These are phyloP conservation scores for Vaccinium darrowii DNA, from an alignment of 148 eudicot genomes.

Conservation along the genomic window DNA sequence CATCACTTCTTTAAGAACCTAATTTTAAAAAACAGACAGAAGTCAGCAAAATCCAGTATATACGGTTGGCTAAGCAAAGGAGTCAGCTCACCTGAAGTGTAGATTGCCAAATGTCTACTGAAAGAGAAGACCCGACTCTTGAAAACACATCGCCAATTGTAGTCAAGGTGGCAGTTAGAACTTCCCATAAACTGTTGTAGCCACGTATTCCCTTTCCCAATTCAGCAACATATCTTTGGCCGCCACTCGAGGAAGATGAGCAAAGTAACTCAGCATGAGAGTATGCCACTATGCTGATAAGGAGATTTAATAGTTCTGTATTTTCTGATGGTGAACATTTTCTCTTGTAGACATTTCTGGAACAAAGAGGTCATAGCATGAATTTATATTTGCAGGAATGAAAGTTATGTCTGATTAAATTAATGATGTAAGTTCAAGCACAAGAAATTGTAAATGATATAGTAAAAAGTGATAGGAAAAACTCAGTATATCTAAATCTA, in stretches of 20 bases:
- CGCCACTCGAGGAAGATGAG: slow-evolving; percentile 33
- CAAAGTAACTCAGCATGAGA: slow-evolving; percentile 49
- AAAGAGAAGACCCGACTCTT: slow-evolving; percentile 64
- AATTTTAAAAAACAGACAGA: slow-evolving; percentile 23
- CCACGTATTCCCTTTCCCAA: slow-evolving; percentile 28
- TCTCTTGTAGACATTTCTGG: slow-evolving; percentile 56
- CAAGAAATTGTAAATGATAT: neutral
- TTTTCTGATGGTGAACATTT: slow-evolving; percentile 49
- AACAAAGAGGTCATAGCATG: slow-evolving; percentile 13
- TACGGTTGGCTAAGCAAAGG: neutral
- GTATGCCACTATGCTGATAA: slow-evolving; percentile 51
- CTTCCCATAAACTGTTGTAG: slow-evolving; percentile 56
- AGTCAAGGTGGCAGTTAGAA: slow-evolving; percentile 56
- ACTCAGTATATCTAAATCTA: neutral
- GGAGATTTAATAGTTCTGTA: slow-evolving; percentile 56
- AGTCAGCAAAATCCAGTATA: slow-evolving; percentile 16
- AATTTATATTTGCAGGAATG: neutral
- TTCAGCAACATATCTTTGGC: slow-evolving; percentile 28
- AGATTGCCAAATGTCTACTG: slow-evolving; percentile 67
- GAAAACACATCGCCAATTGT: slow-evolving; percentile 80
- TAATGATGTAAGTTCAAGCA: neutral
- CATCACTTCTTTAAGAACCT: slow-evolving; percentile 79
- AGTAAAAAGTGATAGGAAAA: neutral
- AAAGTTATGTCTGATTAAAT: neutral
- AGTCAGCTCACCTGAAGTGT: slow-evolving; percentile 54